Evolutionary conservation across 345 rosid species (phyloP), one percentile per base, ranked within the genome.

Genomic region (Limnanthes douglasii): DNA sequence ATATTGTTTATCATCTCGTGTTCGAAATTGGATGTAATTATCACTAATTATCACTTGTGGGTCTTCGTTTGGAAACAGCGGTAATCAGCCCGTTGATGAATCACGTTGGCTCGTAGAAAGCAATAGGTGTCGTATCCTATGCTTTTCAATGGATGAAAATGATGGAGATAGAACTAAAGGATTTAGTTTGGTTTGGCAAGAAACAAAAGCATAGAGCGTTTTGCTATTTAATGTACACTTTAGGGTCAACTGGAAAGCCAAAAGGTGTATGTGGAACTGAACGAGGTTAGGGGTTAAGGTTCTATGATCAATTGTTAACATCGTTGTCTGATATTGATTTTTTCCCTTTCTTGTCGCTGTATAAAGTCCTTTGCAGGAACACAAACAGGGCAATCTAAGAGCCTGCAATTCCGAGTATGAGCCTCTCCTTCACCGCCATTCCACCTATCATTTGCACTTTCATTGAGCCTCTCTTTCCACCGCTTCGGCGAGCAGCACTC

Each of bases 231-330:
- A 68, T 90, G 75, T 84, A 74, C 58, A 90, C 98, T 5, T 90
- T 94, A 2, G 98, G 98, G 38, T 90, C 98, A 8, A 74, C 82
- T 17, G 98, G 95, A 41, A 64, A 43, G 38, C 95, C 98, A 11
- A 90, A 84, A 72, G 95, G 94, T 15, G 79, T 90, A 22, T 77
- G 82, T 44, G 98, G 95, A 39, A 77, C 95, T 18, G 94, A 90
- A 47, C 52, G 66, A 72, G 98, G 98, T 80, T 42, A 35, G 48
- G 22, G n/a, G n/a, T n/a, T n/a, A n/a, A n/a, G n/a, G n/a, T n/a
- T n/a, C n/a, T n/a, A n/a, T n/a, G n/a, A n/a, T n/a, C n/a, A n/a
- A n/a, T n/a, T n/a, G n/a, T n/a, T n/a, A n/a, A n/a, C n/a, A n/a
- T n/a, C n/a, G n/a, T n/a, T n/a, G n/a, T n/a, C n/a, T n/a, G n/a